Evolutionary conservation across 139 green algal species (phyloP).

Genomic region (Monoraphidium neglectum): DNA sequence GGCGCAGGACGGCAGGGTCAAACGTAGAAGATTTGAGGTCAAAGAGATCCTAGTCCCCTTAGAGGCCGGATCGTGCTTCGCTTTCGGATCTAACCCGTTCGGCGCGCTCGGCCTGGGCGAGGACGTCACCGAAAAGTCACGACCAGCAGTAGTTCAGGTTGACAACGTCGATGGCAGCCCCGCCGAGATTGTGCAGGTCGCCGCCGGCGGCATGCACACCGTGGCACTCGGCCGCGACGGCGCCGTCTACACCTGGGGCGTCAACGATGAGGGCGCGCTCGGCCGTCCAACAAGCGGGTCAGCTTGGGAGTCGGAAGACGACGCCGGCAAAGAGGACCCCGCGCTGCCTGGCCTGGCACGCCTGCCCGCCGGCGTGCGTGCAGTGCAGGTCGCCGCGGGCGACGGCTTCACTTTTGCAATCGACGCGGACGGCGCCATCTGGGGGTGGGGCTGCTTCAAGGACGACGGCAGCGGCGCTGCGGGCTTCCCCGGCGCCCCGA

Average conservation of each 20-base stretch:
- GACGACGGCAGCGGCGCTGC: constrained; percentile 69
- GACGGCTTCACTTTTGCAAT: constrained; percentile 86
- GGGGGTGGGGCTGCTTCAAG: constrained; percentile 88
- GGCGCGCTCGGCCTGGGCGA: constrained; percentile 52
- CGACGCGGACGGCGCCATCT: constrained; percentile 67
- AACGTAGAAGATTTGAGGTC: too few species aligned
- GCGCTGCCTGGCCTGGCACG: constrained; percentile 28
- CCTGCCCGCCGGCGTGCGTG: constrained; percentile 13
- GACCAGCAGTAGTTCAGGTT: constrained; percentile 28
- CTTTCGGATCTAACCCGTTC: constrained; percentile 44
- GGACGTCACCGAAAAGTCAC: constrained; percentile 34
- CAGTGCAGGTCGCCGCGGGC: constrained; percentile 75
- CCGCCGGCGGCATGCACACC: constrained; percentile 89
- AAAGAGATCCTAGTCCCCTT: too few species aligned
- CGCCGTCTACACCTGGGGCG: constrained; percentile 78
- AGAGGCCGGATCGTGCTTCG: too few species aligned
- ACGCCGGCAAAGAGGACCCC: constrained; percentile 28
- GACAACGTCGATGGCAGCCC: background rate
- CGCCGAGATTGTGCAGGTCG: constrained; percentile 59
- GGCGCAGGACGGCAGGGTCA: too few species aligned
- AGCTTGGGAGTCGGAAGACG: constrained; percentile 22
- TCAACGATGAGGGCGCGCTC: constrained; percentile 93
- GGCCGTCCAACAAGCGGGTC: constrained; percentile 61
- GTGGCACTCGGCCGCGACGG: constrained; percentile 65
- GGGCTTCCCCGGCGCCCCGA: constrained; percentile 59